Base-by-base conservation (phyloP, 1,139 yeast species). In the Arxiozyma telluris region DNA sequence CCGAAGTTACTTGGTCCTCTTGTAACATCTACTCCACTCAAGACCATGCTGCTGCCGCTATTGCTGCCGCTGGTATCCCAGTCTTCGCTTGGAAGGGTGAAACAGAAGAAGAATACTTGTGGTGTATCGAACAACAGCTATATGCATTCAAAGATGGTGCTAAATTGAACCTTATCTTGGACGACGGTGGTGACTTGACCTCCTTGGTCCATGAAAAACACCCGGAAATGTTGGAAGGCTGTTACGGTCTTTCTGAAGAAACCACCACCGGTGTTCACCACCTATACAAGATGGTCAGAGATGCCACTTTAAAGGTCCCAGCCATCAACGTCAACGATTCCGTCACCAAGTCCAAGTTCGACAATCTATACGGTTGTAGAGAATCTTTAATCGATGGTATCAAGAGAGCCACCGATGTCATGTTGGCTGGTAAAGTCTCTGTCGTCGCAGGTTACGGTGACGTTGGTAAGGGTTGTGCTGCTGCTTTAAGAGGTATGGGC, bases 81-180 rank as follows among this genome's bases (percentile, higher is more conserved):
- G 99, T 94, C 64, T 94, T 90, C 68, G 99, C 99, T 70, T 94
- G 98, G 98, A 93, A 93, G 83, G 98, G 99, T 74, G 98, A 93
- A 83, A 89, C 98, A 75, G 99, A 93, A 77, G 98, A 93, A 80
- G 99, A 93, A 80, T 93, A 93, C 84, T 75, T 84, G 71, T 93
- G 99, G 99, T 93, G 99, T 83, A 90, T 93, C 70, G 98, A 94
- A 81, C 98, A 93, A 80, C 98, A 94, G 82, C 85, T 93, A 76
- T 90, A 87, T 72, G 90, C 98, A 60, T 93, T 93, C 94, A 93
- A 93, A 82, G 96, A 91, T 76, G 86, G 82, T 76, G 83, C 87
- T 82, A 87, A 88, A 78, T 87, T 93, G 76, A 93, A 93, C 89
- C 82, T 93, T 79, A 94, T 93, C 75, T 84, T 93, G 74, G 99